Conservation (phyloP, 2,329 filamentous ascomycete species). For the Fusarium musae region DNA sequence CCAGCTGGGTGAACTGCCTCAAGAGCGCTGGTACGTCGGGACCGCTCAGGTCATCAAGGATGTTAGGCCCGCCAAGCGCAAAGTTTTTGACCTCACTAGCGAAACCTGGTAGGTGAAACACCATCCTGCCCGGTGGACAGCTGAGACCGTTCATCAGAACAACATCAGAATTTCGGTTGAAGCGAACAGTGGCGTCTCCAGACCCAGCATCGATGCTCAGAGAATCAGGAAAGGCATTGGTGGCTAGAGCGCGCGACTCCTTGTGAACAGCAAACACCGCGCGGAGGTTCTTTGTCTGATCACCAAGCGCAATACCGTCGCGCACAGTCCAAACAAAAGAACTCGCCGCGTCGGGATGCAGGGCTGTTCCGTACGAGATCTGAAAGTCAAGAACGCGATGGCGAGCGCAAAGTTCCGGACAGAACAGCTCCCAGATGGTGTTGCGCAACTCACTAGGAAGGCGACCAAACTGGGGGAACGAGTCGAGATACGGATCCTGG, state of each 20-base stretch:
- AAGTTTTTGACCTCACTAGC: slow-evolving; percentile 46
- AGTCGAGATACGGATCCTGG: background rate
- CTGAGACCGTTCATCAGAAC: slow-evolving; percentile 39
- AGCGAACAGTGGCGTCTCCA: slow-evolving; percentile 44
- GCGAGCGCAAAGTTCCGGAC: slow-evolving; percentile 43
- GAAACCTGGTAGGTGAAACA: slow-evolving; percentile 43
- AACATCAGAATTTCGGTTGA: slow-evolving; percentile 48
- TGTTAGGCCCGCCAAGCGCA: slow-evolving; percentile 33
- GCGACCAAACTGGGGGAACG: slow-evolving; percentile 44
- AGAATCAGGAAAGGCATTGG: slow-evolving; percentile 47
- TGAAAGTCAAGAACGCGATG: slow-evolving; percentile 47
- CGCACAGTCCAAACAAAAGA: slow-evolving; percentile 27
- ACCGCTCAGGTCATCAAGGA: background rate
- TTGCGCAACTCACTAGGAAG: slow-evolving; percentile 48
- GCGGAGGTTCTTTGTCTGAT: slow-evolving; percentile 46
- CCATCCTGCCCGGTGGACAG: background rate
- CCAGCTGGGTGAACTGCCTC: slow-evolving; percentile 41
- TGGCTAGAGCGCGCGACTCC: slow-evolving; percentile 51
- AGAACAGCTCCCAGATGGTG: slow-evolving; percentile 48
- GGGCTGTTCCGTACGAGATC: slow-evolving; percentile 22
- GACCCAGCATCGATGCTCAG: slow-evolving; percentile 43
- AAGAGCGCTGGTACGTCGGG: background rate
- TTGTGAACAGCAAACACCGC: slow-evolving; percentile 49
- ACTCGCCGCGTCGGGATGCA: slow-evolving; percentile 3
- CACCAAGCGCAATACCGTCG: slow-evolving; percentile 40